Conservation (phyloP, 257 asterid genomes). For the Echites panduratus region DNA sequence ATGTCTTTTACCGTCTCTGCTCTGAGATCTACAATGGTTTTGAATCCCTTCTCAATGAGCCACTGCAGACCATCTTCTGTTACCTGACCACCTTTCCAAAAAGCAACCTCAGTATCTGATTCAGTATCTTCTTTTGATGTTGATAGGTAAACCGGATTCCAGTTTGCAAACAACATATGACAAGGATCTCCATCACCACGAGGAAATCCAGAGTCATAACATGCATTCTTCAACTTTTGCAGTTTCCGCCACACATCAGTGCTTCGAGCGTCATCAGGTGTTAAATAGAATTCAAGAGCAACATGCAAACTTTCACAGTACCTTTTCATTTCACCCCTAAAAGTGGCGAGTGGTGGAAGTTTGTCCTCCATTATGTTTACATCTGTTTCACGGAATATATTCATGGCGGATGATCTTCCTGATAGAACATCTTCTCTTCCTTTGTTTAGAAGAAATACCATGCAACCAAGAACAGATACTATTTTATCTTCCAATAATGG, state of each 20-base stretch:
- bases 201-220: constrained; percentile 92
- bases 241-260: constrained; percentile 82
- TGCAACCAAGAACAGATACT: constrained; percentile 94
- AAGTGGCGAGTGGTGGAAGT: constrained; percentile 81
- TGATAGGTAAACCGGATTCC: constrained; percentile 65
- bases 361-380: constrained; percentile 48
- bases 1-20: constrained; percentile 82
- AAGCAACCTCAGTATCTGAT: constrained; percentile 47
- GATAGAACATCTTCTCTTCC: constrained; percentile 86
- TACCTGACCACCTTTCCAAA: constrained; percentile 95
- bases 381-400: constrained; percentile 52
- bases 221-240: constrained; percentile 69
- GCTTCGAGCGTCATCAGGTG: constrained; percentile 70
- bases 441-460: constrained; percentile 85
- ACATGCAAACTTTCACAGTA: constrained; percentile 93
- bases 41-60: constrained; percentile 75
- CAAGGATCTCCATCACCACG: constrained; percentile 63
- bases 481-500: constrained; percentile 78
- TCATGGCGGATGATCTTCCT: constrained; percentile 64
- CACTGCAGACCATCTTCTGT: constrained; percentile 84
- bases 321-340: constrained; percentile 94
- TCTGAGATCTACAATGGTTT: constrained; percentile 83
- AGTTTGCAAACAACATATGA: constrained; percentile 77
- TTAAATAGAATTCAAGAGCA: constrained; percentile 69
- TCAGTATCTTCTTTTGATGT: constrained; percentile 40